phyloP scores from a whole-genome alignment of 2,329 filamentous ascomycete species.

The Ceratocystiopsis minuta region DNA sequence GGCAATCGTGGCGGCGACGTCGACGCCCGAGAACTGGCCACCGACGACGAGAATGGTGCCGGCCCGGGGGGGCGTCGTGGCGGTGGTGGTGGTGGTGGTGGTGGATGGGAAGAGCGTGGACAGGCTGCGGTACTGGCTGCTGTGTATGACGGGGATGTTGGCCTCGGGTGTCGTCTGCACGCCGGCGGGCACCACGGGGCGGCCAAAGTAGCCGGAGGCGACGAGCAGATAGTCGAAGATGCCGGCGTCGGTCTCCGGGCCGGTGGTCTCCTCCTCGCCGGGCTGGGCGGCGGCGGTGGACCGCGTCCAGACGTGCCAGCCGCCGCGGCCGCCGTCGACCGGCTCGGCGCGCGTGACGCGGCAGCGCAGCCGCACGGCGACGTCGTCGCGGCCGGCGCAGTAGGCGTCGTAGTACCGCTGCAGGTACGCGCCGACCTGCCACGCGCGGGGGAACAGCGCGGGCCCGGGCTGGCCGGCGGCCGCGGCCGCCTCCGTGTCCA shows the following conservation, averaged over 20 bases:
- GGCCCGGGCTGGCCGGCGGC: neutral
- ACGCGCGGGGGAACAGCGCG: slow-evolving; percentile 56
- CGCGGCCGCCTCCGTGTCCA: neutral
- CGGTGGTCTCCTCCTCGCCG: slow-evolving; percentile 16
- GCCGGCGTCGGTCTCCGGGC: slow-evolving; percentile 20
- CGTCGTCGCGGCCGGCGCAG: slow-evolving; percentile 19
- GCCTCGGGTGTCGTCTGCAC: slow-evolving; percentile 19
- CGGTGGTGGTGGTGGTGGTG: slow-evolving; percentile 5
- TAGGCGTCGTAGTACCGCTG: slow-evolving; percentile 44
- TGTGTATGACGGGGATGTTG: slow-evolving; percentile 42
- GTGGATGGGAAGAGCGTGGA: slow-evolving; percentile 25
- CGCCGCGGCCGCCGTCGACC: slow-evolving; percentile 10
- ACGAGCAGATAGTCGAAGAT: slow-evolving; percentile 57
- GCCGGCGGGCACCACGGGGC: slow-evolving; percentile 32
- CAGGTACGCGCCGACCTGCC: slow-evolving; percentile 59
- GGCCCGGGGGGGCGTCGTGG: slow-evolving; percentile 11
- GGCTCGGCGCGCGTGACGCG: slow-evolving; percentile 24
- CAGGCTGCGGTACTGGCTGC: slow-evolving; percentile 44
- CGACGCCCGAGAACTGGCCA: slow-evolving; percentile 67
- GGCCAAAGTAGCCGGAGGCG: slow-evolving; percentile 60
- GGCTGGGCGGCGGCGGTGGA: neutral
- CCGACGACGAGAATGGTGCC: slow-evolving; percentile 58
- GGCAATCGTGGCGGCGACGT: slow-evolving; percentile 56
- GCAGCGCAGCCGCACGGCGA: slow-evolving; percentile 30
- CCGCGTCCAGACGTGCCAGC: slow-evolving; percentile 21